Evolutionary conservation across 148 eudicot genomes (phyloP).

Genomic region (Spergularia bocconei): DNA sequence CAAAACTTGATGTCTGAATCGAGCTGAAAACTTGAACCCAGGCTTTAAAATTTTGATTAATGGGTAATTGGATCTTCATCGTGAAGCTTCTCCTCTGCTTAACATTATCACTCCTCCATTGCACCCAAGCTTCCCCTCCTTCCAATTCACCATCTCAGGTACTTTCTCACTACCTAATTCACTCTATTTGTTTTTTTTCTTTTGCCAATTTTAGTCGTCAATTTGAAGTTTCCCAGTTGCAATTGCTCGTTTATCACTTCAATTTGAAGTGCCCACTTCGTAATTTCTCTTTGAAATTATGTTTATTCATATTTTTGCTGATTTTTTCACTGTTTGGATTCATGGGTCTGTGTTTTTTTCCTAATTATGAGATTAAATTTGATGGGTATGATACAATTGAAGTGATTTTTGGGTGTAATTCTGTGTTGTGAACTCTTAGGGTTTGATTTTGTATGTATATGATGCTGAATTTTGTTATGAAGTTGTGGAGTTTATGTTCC

Average conservation of each 20-base stretch:
- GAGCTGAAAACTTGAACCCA: neutral
- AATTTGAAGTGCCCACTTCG: neutral
- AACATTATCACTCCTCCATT: neutral
- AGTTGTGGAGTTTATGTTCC: too few relatives aligned
- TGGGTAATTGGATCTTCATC: slow-evolving; percentile 26
- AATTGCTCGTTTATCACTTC: too few relatives aligned
- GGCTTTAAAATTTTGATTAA: neutral
- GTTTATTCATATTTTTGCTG: neutral
- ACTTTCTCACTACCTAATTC: neutral
- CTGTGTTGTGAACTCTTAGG: too few relatives aligned
- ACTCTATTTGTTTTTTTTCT: too few relatives aligned
- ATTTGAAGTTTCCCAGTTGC: neutral
- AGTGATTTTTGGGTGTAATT: too few relatives aligned
- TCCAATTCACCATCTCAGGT: slow-evolving; percentile 21
- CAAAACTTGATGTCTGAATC: neutral
- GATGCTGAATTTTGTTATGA: too few relatives aligned
- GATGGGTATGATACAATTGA: too few relatives aligned
- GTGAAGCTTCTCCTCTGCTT: slow-evolving; percentile 13
- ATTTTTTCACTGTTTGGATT: neutral
- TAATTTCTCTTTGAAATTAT: neutral
- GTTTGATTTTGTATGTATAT: too few relatives aligned
- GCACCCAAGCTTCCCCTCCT: slow-evolving; percentile 5
- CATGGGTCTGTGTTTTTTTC: neutral
- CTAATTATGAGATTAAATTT: too few relatives aligned
- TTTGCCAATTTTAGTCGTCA: neutral